Percentiles rank a stretch among this genome's conserved stretches.
Conservation (phyloP, 352 stramenopile species). For the Globisporangium okanoganense region DNA sequence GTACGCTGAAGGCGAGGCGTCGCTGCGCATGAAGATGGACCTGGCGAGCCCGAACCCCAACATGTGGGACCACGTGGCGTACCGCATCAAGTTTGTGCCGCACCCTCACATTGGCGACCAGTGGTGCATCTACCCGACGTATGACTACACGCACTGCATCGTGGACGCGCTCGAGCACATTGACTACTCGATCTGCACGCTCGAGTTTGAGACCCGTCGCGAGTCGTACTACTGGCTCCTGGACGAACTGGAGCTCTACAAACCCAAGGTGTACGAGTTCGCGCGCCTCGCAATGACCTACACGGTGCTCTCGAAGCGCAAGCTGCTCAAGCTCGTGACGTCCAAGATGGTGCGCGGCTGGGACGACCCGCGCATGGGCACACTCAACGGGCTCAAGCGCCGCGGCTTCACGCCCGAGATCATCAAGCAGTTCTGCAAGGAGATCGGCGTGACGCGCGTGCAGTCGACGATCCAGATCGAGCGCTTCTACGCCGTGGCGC, state of each 20-base stretch:
- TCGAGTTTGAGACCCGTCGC: constrained; percentile 98
- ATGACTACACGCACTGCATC: constrained; percentile 99
- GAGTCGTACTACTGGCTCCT: constrained; percentile 99
- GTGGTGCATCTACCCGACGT: constrained; percentile 99
- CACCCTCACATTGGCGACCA: constrained; percentile 97
- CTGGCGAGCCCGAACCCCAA: constrained; percentile 97
- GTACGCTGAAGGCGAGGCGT: constrained; percentile 88
- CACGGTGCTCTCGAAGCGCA: constrained; percentile 98
- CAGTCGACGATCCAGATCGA: constrained; percentile 88
- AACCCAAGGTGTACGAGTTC: constrained; percentile 97
- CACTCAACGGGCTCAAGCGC: constrained; percentile 92
- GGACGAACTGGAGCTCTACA: constrained; percentile 95
- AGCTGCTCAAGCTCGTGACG: constrained; percentile 97
- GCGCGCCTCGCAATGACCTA: constrained; percentile 96
- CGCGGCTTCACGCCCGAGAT: constrained; percentile 84
- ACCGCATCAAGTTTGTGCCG: constrained; percentile 98
- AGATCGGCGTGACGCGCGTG: constrained; percentile 82
- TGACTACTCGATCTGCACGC: constrained; percentile 99
- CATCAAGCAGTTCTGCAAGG: constrained; percentile 86
- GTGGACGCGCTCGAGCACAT: constrained; percentile 98
- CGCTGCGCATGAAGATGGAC: constrained; percentile 98
- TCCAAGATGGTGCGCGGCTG: constrained; percentile 87
- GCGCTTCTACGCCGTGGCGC: constrained; percentile 67
- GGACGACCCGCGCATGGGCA: constrained; percentile 97
- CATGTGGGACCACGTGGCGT: constrained; percentile 98